Evolutionary conservation across 768 basidiomycete species (phyloP).

Genomic region (Artomyces pyxidatus): DNA sequence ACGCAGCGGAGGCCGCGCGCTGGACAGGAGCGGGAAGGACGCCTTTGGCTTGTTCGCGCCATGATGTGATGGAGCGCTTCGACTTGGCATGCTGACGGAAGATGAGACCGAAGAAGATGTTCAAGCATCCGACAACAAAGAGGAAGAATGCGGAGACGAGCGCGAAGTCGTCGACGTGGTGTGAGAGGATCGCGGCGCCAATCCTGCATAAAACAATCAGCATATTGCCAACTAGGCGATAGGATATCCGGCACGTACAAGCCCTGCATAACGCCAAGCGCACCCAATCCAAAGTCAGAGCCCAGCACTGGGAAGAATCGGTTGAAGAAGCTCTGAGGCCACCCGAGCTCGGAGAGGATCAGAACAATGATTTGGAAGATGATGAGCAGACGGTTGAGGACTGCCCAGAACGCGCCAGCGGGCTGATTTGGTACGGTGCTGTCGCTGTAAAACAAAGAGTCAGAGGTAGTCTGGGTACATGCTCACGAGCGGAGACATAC

Average conservation of each 20-base stretch:
- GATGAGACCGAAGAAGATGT: conserved; percentile 74
- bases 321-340: conserved; percentile 73
- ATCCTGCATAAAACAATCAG: conserved; percentile 33
- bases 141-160: conserved; percentile 81
- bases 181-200: conserved; percentile 63
- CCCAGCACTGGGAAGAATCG: conserved; percentile 85
- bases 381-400: conserved; percentile 81
- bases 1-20: conserved; percentile 7
- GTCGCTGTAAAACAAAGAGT: conserved; percentile 30
- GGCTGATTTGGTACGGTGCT: conserved; percentile 89
- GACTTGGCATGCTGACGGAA: conserved; percentile 63
- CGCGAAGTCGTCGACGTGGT: conserved; percentile 72
- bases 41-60: conserved; percentile 52
- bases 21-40: conserved; percentile 42
- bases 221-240: conserved; percentile 1
- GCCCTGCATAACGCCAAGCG: conserved; percentile 82
- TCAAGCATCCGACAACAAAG: conserved; percentile 75
- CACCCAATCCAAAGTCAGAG: conserved; percentile 74
- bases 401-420: conserved; percentile 87
- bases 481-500: conserved; percentile 2
- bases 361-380: conserved; percentile 78
- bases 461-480: neutral
- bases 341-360: conserved; percentile 75
- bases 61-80: conserved; percentile 58
- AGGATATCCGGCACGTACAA: conserved; percentile 40